These are phyloP conservation scores for Magnolia changhungtana DNA, from an alignment of 164 flowering plant genomes.

Conservation along the genomic window DNA sequence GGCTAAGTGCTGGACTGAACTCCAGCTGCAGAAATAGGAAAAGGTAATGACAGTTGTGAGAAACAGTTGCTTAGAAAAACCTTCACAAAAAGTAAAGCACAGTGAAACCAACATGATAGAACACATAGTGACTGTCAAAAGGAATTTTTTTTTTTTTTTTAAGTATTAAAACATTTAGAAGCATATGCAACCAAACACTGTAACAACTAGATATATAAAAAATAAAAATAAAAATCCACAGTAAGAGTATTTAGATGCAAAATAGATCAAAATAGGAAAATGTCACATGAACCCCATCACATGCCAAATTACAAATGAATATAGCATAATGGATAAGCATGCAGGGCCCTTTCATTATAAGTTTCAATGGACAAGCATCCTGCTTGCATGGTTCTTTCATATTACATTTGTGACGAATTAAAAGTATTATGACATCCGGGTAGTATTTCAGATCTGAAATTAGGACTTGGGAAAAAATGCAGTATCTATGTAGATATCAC, in stretches of 20 bases:
- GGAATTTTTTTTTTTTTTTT: neutral
- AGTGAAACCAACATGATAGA: neutral
- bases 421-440: no score
- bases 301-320: no score
- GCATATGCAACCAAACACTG: neutral
- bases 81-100: neutral
- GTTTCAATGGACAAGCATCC: no score
- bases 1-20: slow-evolving; percentile 83
- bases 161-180: neutral
- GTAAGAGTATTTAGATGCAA: neutral
- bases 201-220: neutral
- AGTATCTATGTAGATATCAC: no score
- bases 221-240: neutral
- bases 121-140: neutral
- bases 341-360: no score
- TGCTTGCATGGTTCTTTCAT: no score
- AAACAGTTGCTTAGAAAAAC: no score
- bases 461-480: no score
- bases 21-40: slow-evolving; percentile 41
- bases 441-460: no score
- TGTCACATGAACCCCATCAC: neutral
- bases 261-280: neutral
- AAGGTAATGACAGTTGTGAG: neutral
- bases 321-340: no score
- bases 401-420: no score